A percentile compares a stretch with the other conserved stretches of the same genome.
Evolutionary conservation across 1,284 basidiomycete genomes (phyloP).

Genomic region (Xerocomus tenax): DNA sequence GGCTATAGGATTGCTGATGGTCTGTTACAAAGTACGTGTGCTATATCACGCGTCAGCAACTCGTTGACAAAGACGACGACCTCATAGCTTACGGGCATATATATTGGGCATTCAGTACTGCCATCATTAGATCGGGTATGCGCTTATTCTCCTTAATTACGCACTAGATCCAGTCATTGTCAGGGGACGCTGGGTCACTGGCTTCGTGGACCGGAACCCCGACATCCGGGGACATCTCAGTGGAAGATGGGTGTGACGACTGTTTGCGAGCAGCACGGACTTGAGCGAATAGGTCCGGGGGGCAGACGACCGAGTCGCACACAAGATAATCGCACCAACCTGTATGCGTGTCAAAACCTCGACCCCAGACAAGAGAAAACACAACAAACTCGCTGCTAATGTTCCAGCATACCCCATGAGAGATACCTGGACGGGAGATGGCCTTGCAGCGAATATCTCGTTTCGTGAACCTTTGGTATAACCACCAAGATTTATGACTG

Average conservation of each 20-base stretch:
- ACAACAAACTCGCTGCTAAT: slow-evolving; percentile 37
- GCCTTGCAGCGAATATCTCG: slow-evolving; percentile 53
- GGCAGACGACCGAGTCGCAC: slow-evolving; percentile 40
- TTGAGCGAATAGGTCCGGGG: slow-evolving; percentile 39
- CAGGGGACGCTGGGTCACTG: slow-evolving; percentile 43
- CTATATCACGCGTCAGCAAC: slow-evolving; percentile 20
- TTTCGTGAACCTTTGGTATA: slow-evolving; percentile 62
- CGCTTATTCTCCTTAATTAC: slow-evolving; percentile 14
- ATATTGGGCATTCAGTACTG: slow-evolving; percentile 42
- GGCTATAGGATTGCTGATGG: slow-evolving; percentile 43
- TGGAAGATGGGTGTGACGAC: slow-evolving; percentile 1
- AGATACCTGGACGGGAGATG: slow-evolving; percentile 52
- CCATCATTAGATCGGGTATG: slow-evolving; percentile 10
- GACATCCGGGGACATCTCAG: slow-evolving; percentile 17
- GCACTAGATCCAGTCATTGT: slow-evolving; percentile 49
- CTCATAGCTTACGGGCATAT: slow-evolving; percentile 38
- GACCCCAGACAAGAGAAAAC: background rate
- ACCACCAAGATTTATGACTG: slow-evolving; percentile 51
- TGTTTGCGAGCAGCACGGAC: slow-evolving; percentile 22
- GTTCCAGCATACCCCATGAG: slow-evolving; percentile 55
- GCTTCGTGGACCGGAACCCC: slow-evolving; percentile 38
- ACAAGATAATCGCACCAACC: slow-evolving; percentile 60
- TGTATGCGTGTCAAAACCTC: slow-evolving; percentile 8
- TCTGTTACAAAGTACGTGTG: slow-evolving; percentile 58
- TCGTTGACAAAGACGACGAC: background rate